Conservation (phyloP, 805 yeast species). For the Candida golubevii region DNA sequence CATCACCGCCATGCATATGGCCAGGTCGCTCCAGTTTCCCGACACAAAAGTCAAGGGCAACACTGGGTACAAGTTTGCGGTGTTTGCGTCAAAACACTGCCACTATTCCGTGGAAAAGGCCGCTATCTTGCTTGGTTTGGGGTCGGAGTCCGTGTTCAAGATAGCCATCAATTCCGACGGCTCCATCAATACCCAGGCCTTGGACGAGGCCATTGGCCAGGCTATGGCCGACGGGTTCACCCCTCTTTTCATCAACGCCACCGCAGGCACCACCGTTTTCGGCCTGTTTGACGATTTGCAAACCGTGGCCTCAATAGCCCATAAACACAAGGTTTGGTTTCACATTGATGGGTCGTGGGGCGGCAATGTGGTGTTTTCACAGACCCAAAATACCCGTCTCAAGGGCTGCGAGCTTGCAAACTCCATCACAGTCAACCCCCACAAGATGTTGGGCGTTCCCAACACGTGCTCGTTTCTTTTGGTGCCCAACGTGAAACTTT, state of each 20-base stretch:
- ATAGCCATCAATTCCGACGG: slow-evolving; percentile 57
- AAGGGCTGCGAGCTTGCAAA: slow-evolving; percentile 64
- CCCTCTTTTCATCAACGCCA: slow-evolving; percentile 73
- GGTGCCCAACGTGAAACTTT: slow-evolving; percentile 60
- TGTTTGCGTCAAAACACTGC: slow-evolving; percentile 67
- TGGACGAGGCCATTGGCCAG: slow-evolving; percentile 42
- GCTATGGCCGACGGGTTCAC: slow-evolving; percentile 53
- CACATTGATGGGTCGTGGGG: slow-evolving; percentile 94
- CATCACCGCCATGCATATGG: slow-evolving; percentile 73
- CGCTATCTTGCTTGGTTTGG: slow-evolving; percentile 72
- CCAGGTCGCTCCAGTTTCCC: slow-evolving; percentile 62
- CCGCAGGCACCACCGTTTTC: slow-evolving; percentile 87
- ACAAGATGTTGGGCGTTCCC: slow-evolving; percentile 87
- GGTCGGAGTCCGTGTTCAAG: slow-evolving; percentile 57
- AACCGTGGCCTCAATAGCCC: slow-evolving; percentile 51
- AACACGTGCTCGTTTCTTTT: slow-evolving; percentile 69
- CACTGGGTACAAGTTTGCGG: slow-evolving; percentile 50
- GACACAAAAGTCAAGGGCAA: slow-evolving; percentile 66
- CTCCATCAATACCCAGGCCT: slow-evolving; percentile 45
- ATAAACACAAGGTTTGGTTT: slow-evolving; percentile 60
- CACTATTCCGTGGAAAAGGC: slow-evolving; percentile 82
- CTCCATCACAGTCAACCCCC: slow-evolving; percentile 79
- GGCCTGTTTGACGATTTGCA: slow-evolving; percentile 75
- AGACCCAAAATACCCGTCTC: slow-evolving; percentile 41
- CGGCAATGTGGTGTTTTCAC: slow-evolving; percentile 72